A percentile compares a stretch with the other conserved stretches of the same genome.
phyloP scores from a whole-genome alignment of 495 filamentous ascomycete genomes.

The Penicillium maclennaniae region DNA sequence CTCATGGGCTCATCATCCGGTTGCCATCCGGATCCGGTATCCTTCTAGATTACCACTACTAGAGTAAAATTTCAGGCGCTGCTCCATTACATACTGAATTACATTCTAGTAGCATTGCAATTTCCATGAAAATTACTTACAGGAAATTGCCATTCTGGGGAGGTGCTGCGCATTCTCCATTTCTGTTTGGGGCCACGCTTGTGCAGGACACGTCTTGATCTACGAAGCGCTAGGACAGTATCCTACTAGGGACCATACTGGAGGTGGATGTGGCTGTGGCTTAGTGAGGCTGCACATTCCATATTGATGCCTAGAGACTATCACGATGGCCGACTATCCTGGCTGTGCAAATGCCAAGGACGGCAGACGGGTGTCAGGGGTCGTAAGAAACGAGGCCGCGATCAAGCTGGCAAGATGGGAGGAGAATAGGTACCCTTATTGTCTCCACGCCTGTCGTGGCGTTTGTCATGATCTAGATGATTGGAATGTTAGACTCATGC shows the following conservation, averaged over 20 bases:
- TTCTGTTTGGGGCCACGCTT: neutral
- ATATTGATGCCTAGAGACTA: neutral
- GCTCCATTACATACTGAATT: neutral
- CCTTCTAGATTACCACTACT: neutral
- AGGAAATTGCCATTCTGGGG: neutral
- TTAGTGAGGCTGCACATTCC: neutral
- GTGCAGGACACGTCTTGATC: neutral
- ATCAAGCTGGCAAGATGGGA: neutral
- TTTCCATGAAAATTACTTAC: neutral
- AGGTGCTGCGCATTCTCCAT: neutral
- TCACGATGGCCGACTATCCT: neutral
- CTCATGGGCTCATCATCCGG: neutral
- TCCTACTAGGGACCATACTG: neutral
- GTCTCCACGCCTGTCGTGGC: neutral
- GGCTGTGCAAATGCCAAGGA: slow-evolving; percentile 9
- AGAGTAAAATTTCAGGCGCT: neutral
- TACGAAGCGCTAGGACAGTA: neutral
- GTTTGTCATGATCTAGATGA: neutral
- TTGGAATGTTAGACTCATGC: neutral
- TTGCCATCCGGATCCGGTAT: neutral
- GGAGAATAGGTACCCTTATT: neutral
- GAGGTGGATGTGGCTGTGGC: neutral
- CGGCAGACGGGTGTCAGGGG: neutral
- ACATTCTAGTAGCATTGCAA: neutral
- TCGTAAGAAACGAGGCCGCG: neutral